Percentiles rank a stretch among this genome's conserved stretches.
Evolutionary conservation across 2,329 filamentous ascomycete genomes (phyloP).

Genomic region (Cladophialophora yegresii): DNA sequence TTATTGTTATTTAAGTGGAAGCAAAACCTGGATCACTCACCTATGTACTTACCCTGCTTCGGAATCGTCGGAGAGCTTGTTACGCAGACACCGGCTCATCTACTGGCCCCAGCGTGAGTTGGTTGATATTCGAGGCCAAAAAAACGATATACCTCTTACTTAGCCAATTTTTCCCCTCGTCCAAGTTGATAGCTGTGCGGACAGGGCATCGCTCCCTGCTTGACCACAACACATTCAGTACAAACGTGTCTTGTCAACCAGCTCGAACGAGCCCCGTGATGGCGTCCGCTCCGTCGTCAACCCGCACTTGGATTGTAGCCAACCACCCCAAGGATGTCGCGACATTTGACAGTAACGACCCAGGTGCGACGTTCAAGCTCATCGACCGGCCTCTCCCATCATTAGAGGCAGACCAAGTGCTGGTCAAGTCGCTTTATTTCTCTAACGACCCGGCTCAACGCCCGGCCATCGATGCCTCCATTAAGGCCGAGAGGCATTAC

Average conservation of each 20-base stretch:
- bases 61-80: neutral
- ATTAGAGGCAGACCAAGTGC: conserved; percentile 46
- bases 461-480: conserved; percentile 49
- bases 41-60: neutral
- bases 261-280: conserved; percentile 5
- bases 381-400: conserved; percentile 21
- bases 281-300: conserved; percentile 25
- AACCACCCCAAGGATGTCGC: conserved; percentile 27
- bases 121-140: neutral
- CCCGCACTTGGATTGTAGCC: conserved; percentile 29
- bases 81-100: conserved; percentile 1
- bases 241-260: neutral
- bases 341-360: conserved; percentile 21
- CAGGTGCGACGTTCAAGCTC: conserved; percentile 30
- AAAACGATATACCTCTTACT: neutral
- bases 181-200: neutral
- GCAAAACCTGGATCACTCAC: neutral
- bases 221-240: neutral
- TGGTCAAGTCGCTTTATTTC: conserved; percentile 52
- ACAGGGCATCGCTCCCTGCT: neutral
- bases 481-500: conserved; percentile 48
- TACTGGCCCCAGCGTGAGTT: neutral
- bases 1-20: neutral
- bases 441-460: conserved; percentile 59
- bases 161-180: neutral